Base-by-base conservation (phyloP, 73 alveolate species). In the Uronychia setigera region DNA sequence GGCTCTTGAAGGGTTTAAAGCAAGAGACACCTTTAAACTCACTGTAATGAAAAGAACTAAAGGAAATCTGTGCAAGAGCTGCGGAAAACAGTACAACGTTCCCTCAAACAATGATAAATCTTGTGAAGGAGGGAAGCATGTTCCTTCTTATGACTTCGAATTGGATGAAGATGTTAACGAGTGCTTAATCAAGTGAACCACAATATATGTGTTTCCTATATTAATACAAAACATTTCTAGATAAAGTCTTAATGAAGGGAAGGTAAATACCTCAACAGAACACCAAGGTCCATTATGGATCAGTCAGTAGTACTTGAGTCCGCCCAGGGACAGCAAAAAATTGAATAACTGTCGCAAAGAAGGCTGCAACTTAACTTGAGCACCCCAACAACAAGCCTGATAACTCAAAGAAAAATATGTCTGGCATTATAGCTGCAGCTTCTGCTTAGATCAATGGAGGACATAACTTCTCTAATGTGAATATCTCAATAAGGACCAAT, bases 101-200 rank as follows among this genome's bases (percentile, higher is more conserved):
- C n/a, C n/a, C n/a, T n/a, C 82, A 58, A 82, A 26, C 34, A 35
- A 1, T 82, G 87, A 35, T 81, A 82, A n/a, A 81, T 74, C 27
- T 1, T 33, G 46, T 32, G 32, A 28, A 86, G 90, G 13, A 29
- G 74, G 13, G 31, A n/a, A 9, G 27, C 89, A 87, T 33, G 80
- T 25, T 1, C 80, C 93, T 26, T 1, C 31, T 11, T 87, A 87
- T 75, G 93, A 87, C 33, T 87, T 87, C 78, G 74, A 59, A 5
- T 74, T 30, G 80, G 87, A 81, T 82, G 93, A 82, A 35, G 82
- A 87, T 82, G 87, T 87, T 9, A 78, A 82, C 33, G 75, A 87
- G 9, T 87, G 93, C n/a, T n/a, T n/a, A n/a, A n/a, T n/a, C n/a
- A n/a, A n/a, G n/a, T n/a, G n/a, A n/a, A n/a, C n/a, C n/a, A n/a